Evolutionary conservation across 345 rosid genomes (phyloP).

Genomic region (Boechera divaricarpa): DNA sequence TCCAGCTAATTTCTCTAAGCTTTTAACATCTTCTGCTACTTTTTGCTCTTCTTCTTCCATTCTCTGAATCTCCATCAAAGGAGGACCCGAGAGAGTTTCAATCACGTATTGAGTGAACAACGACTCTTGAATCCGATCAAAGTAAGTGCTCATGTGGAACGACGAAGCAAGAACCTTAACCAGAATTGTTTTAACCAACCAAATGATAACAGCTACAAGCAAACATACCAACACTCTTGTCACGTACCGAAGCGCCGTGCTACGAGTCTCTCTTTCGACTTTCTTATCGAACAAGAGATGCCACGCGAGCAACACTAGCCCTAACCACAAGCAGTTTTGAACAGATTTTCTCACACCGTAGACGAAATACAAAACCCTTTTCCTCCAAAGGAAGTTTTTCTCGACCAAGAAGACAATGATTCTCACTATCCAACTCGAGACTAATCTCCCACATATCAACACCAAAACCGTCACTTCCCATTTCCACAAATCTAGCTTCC

Average conservation of each 20-base stretch:
- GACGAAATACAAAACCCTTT: slow-evolving; percentile 74
- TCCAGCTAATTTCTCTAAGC: slow-evolving; percentile 52
- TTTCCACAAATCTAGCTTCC: slow-evolving; percentile 66
- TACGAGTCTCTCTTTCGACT: slow-evolving; percentile 50
- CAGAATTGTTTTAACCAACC: slow-evolving; percentile 70
- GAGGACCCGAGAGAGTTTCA: slow-evolving; percentile 68
- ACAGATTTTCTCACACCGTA: slow-evolving; percentile 68
- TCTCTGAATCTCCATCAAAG: slow-evolving; percentile 56
- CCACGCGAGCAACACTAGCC: slow-evolving; percentile 70
- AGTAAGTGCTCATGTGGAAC: slow-evolving; percentile 75
- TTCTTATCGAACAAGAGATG: slow-evolving; percentile 63
- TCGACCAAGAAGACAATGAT: slow-evolving; percentile 64
- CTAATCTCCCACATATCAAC: slow-evolving; percentile 69
- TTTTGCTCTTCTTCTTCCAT: slow-evolving; percentile 56
- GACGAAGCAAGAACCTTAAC: slow-evolving; percentile 72
- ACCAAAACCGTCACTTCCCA: slow-evolving; percentile 74
- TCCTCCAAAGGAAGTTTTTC: slow-evolving; percentile 64
- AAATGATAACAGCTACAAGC: slow-evolving; percentile 56
- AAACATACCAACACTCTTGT: slow-evolving; percentile 62
- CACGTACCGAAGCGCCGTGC: slow-evolving; percentile 47
- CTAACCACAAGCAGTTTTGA: slow-evolving; percentile 71
- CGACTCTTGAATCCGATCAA: slow-evolving; percentile 74
- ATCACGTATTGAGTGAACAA: slow-evolving; percentile 69
- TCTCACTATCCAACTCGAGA: slow-evolving; percentile 73
- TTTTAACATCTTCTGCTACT: slow-evolving; percentile 49